A percentile compares a stretch with the other conserved stretches of the same genome.
phyloP scores from a whole-genome alignment of 495 filamentous ascomycete species.

The Tuber microsphaerosporum region DNA sequence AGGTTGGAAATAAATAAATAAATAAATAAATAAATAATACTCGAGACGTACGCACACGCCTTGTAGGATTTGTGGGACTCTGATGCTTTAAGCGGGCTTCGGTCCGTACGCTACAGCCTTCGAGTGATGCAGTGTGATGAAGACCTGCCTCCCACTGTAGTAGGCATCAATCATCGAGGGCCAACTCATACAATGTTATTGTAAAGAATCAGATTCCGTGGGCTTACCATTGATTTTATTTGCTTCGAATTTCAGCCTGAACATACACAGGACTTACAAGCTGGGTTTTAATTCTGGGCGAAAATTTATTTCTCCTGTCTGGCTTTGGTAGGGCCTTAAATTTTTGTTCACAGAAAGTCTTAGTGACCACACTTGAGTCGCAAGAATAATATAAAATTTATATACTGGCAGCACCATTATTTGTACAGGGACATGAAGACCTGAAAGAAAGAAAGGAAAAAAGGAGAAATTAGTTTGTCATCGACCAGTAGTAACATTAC shows the following conservation, averaged over 20 bases:
- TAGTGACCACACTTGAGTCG: background rate
- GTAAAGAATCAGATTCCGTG: background rate
- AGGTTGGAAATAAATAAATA: too few species aligned
- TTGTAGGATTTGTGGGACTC: too few species aligned
- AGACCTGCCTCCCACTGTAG: background rate
- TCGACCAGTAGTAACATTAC: background rate
- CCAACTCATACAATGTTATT: background rate
- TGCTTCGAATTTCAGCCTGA: background rate
- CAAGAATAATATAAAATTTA: background rate
- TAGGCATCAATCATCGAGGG: background rate
- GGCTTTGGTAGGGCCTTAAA: background rate
- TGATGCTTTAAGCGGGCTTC: too few species aligned
- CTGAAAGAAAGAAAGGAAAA: background rate
- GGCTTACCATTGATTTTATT: background rate
- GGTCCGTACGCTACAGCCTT: too few species aligned
- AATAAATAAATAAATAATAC: too few species aligned
- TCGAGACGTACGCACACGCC: too few species aligned
- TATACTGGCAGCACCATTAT: background rate
- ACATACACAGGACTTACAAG: background rate
- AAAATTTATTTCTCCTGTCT: too few species aligned
- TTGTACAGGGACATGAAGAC: background rate
- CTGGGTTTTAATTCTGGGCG: background rate
- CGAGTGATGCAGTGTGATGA: background rate
- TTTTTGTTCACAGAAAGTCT: background rate
- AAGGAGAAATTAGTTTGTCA: background rate